phyloP scores from a whole-genome alignment of 2,329 filamentous ascomycete genomes.

The Stagonosporopsis rhizophila region DNA sequence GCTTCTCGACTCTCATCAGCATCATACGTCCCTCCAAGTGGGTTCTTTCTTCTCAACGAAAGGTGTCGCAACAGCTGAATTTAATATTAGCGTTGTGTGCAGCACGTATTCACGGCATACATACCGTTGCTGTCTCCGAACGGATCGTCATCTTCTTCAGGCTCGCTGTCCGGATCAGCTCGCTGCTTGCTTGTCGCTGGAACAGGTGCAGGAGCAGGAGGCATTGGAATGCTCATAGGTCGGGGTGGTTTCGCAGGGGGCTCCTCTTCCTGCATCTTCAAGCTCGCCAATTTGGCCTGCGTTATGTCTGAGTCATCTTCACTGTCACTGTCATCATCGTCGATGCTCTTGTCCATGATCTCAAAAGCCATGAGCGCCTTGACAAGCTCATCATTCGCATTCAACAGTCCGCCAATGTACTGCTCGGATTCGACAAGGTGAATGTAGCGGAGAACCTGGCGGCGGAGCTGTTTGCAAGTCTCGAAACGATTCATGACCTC shows the following conservation, averaged over 20 bases:
- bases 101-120: background rate
- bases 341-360: constrained; percentile 86
- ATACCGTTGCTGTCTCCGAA: constrained; percentile 80
- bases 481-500: constrained; percentile 81
- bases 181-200: constrained; percentile 46
- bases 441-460: constrained; percentile 89
- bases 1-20: background rate
- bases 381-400: constrained; percentile 96
- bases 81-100: constrained; percentile 11
- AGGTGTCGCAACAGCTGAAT: constrained; percentile 61
- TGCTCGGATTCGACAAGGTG: constrained; percentile 89
- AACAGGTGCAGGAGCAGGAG: constrained; percentile 32
- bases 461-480: constrained; percentile 81
- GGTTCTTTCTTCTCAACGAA: constrained; percentile 43
- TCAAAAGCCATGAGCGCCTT: constrained; percentile 93
- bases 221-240: constrained; percentile 52
- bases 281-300: constrained; percentile 54
- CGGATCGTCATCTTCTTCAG: constrained; percentile 75
- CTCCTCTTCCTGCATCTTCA: constrained; percentile 50
- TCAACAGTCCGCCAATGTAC: constrained; percentile 87
- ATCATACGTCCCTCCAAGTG: constrained; percentile 52
- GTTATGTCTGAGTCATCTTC: constrained; percentile 56
- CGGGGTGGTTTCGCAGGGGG: constrained; percentile 60
- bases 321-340: constrained; percentile 72
- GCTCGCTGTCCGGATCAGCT: constrained; percentile 63